Base-by-base conservation (phyloP, 257 asterid species). In the Euphrasia confusa region DNA sequence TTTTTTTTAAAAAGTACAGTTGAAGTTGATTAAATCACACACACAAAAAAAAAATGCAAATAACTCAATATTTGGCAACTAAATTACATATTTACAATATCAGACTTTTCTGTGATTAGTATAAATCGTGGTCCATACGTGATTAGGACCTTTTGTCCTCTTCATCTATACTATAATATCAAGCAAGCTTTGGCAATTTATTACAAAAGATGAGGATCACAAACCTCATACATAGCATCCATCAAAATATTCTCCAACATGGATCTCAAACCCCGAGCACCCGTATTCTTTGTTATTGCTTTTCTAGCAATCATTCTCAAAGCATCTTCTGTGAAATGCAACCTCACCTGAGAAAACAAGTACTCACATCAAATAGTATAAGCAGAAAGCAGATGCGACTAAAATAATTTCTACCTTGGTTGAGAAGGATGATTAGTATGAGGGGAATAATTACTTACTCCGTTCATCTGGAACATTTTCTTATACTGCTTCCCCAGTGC, bases 151-250 rank as follows among this genome's bases (percentile, higher is more conserved):
- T 27, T 33, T 8, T 7, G 21, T 30, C 14, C 59, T 5, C 15
- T 30, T 32, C 35, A 32, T 63, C 18, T 50, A 49, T 18, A 11
- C 44, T 8, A 35, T 35, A 5, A 58, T 33, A 58, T 33, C 49
- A 27, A 54, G 63, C 67, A 21, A 26, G 61, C 44, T 64, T 35
- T 61, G 33, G 28, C 7, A 49, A 49, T 47, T 32, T 49, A 42
- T n/a, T 1, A 59, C 8, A 6, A 35, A 35, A 35, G 40, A 35
- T 35, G 40, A 18, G 30, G 64, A 63, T 54, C 12, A 61, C 79
- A 54, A 68, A 93, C 99, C 99, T 93, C 99, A 37, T 87, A 93
- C 99, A 93, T 93, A 44, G 99, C 90, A 52, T 93, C 99, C 97
- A 89, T 93, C 84, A 93, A 78, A 44, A 89, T 76, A 28, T 71